These are phyloP conservation scores for Baorangia bicolor DNA, from an alignment of 768 basidiomycete genomes.

Conservation along the genomic window DNA sequence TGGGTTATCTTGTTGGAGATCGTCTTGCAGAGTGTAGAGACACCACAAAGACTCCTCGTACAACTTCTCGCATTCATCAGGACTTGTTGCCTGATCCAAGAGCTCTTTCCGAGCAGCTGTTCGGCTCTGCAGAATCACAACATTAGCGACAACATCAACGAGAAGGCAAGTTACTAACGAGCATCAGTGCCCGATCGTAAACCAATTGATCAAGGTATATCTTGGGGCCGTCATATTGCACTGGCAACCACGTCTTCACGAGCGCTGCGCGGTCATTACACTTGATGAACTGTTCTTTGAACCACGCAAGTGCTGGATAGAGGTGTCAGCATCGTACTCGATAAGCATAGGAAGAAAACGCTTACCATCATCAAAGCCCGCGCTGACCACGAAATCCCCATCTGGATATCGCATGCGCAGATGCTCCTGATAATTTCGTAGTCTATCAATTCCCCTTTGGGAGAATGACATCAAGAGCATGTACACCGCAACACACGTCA, in stretches of 20 bases:
- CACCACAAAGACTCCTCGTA: conserved; percentile 97
- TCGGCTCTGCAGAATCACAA: conserved; percentile 61
- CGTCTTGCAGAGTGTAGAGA: conserved; percentile 88
- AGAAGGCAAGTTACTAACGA: conserved; percentile 51
- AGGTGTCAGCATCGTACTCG: conserved; percentile 7
- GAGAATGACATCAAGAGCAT: conserved; percentile 91
- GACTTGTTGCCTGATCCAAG: conserved; percentile 68
- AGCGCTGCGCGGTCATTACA: conserved; percentile 89
- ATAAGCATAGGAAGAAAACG: conserved; percentile 2
- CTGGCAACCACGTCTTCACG: conserved; percentile 85
- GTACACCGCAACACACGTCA: conserved; percentile 85
- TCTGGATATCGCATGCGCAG: conserved; percentile 79
- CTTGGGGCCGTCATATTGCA: conserved; percentile 77
- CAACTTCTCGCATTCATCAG: conserved; percentile 86
- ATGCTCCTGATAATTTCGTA: conserved; percentile 77
- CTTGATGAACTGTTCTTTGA: conserved; percentile 90
- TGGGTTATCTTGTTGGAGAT: conserved; percentile 79
- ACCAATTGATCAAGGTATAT: conserved; percentile 88
- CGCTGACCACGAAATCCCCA: conserved; percentile 71
- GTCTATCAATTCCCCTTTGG: conserved; percentile 86
- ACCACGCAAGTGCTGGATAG: conserved; percentile 74
- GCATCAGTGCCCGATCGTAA: conserved; percentile 85
- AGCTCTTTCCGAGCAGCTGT: conserved; percentile 91
- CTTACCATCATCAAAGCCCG: conserved; percentile 77
- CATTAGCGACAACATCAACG: neutral